These are phyloP conservation scores for Adiantum capillusveneris DNA, from an alignment of 75 land plant genomes.

Conservation along the genomic window DNA sequence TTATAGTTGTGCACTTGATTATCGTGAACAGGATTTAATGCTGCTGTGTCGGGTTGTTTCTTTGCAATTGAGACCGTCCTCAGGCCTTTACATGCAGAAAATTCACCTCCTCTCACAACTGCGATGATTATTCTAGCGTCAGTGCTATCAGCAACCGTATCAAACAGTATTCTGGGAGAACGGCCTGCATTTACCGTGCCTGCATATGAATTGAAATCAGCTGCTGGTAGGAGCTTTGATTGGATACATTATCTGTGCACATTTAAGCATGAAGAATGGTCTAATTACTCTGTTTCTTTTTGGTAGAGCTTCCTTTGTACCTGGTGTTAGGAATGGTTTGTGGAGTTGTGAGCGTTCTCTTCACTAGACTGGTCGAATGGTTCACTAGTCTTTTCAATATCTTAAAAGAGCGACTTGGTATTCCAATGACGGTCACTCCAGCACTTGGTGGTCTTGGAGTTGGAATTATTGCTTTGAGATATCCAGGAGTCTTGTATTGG, in stretches of 20 bases:
- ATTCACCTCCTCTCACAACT: conserved; percentile 96
- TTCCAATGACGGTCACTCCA: conserved; percentile 81
- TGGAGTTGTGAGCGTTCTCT: conserved; percentile 87
- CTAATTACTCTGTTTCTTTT: background rate
- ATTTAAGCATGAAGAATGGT: no score
- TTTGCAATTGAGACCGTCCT: conserved; percentile 98
- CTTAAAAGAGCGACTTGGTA: conserved; percentile 63
- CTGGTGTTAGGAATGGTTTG: conserved; percentile 92
- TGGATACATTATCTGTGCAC: background rate
- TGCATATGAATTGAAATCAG: conserved; percentile 92
- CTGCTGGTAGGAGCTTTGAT: conserved; percentile 56
- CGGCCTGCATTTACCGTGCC: conserved; percentile 89
- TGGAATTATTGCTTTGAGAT: conserved; percentile 81
- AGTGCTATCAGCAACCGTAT: conserved; percentile 91
- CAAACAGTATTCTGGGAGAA: conserved; percentile 82
- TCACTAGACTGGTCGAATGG: conserved; percentile 82
- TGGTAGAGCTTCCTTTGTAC: conserved; percentile 91
- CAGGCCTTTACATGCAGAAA: conserved; percentile 94
- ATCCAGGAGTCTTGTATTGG: conserved; percentile 96
- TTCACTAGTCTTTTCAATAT: conserved; percentile 63
- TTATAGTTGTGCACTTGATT: no score
- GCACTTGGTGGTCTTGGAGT: conserved; percentile 94
- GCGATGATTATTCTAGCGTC: conserved; percentile 99
- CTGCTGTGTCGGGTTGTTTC: conserved; percentile 90
- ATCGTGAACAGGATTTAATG: conserved; percentile 85